A percentile compares a stretch with the other conserved stretches of the same genome.
phyloP scores from a whole-genome alignment of 192 early-diverging fungal species.

The Coemansia sp. region DNA sequence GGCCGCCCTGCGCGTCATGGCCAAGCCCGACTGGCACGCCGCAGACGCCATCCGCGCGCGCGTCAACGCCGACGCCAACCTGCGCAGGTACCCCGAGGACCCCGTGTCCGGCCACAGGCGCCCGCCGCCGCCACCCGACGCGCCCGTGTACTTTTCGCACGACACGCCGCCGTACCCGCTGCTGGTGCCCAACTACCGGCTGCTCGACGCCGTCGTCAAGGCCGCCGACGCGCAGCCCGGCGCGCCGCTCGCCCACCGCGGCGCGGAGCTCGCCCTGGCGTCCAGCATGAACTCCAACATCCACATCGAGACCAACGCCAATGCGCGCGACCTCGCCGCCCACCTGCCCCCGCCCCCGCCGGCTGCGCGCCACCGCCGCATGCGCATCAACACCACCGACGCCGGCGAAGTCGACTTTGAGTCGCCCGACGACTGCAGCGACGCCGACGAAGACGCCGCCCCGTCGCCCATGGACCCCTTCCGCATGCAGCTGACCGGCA shows the following conservation, averaged over 20 bases:
- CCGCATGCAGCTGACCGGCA: conserved; percentile 44
- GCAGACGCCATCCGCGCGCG: conserved; percentile 42
- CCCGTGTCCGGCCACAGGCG: conserved; percentile 4
- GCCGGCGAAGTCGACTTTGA: conserved; percentile 37
- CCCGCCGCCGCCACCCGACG: conserved; percentile 14
- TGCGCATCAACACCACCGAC: conserved; percentile 11
- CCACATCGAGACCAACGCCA: conserved; percentile 54
- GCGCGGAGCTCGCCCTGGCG: conserved; percentile 48
- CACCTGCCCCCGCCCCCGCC: not conserved
- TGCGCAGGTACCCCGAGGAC: conserved; percentile 31
- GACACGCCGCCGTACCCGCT: conserved; percentile 46
- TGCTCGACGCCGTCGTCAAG: conserved; percentile 29
- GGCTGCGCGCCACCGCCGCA: conserved; percentile 12
- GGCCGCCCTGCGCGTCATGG: conserved; percentile 29
- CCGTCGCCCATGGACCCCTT: conserved; percentile 30
- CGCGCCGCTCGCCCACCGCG: conserved; percentile 9
- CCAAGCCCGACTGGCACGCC: conserved; percentile 48
- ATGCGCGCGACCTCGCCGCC: conserved; percentile 18
- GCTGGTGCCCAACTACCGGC: conserved; percentile 39
- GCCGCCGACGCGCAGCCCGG: conserved; percentile 8
- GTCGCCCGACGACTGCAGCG: conserved; percentile 17
- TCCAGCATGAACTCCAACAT: conserved; percentile 54
- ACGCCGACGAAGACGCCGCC: conserved; percentile 4
- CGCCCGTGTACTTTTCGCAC: conserved; percentile 42
- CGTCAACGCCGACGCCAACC: conserved; percentile 46